Conservation (phyloP, 2,329 filamentous ascomycete genomes). For the Albophoma yamanashiensis region DNA sequence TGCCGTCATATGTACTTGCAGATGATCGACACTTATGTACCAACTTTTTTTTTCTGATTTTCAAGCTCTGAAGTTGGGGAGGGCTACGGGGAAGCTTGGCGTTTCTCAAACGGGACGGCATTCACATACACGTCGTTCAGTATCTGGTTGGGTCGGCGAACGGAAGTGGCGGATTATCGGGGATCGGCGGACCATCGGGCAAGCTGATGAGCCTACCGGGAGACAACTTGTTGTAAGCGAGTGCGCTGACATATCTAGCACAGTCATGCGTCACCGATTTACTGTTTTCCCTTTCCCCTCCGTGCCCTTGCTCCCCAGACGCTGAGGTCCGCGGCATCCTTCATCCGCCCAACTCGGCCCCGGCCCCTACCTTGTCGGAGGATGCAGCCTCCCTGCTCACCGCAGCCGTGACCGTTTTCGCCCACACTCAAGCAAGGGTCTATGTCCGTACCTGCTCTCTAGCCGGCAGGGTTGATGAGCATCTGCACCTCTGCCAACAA, state of each 20-base stretch:
- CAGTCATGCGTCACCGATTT: background rate
- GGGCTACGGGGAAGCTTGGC: background rate
- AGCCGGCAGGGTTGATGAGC: background rate
- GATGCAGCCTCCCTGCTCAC: background rate
- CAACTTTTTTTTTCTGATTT: background rate
- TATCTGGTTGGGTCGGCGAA: background rate
- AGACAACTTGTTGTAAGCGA: background rate
- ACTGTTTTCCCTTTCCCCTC: background rate
- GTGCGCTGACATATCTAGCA: background rate
- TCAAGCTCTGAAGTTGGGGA: background rate
- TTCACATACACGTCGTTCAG: background rate
- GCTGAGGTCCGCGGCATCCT: no score
- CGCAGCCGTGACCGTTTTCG: background rate
- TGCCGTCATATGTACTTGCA: background rate
- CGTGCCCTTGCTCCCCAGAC: background rate
- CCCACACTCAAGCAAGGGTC: background rate
- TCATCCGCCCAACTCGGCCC: no score
- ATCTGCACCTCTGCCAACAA: background rate
- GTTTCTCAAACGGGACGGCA: background rate
- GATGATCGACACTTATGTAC: background rate
- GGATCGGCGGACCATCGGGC: background rate
- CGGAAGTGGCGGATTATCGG: background rate
- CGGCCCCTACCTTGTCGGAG: background rate
- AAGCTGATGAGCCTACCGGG: background rate
- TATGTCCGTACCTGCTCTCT: background rate